phyloP scores from a whole-genome alignment of 2,329 filamentous ascomycete species.

The Zasmidium citrigriseum region DNA sequence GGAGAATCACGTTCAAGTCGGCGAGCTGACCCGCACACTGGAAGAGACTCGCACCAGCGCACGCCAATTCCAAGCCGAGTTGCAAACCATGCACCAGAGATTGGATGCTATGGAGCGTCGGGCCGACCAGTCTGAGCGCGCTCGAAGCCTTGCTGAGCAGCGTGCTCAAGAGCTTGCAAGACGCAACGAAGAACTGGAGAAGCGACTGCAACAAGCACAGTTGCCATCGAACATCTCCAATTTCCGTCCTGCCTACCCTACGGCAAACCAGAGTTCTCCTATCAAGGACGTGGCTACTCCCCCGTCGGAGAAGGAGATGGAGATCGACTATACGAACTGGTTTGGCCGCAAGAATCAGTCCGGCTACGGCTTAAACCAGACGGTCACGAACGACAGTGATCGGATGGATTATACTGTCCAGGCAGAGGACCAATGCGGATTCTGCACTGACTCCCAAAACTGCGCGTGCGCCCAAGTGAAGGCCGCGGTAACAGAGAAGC shows the following conservation, averaged over 20 bases:
- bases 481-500: conserved; percentile 11
- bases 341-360: conserved; percentile 11
- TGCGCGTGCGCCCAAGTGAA: conserved; percentile 27
- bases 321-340: conserved; percentile 27
- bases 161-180: not conserved
- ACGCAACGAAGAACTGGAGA: conserved; percentile 4
- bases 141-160: not conserved
- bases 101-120: too few species aligned
- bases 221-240: not conserved
- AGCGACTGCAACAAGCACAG: not conserved
- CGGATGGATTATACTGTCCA: conserved; percentile 23
- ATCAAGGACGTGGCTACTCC: conserved; percentile 17
- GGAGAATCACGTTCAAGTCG: conserved; percentile 13
- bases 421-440: conserved; percentile 30
- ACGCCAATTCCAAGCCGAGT: too few species aligned
- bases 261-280: not conserved
- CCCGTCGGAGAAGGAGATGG: conserved; percentile 18
- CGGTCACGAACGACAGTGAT: conserved; percentile 20
- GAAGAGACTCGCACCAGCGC: conserved; percentile 1
- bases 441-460: conserved; percentile 30
- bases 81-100: too few species aligned
- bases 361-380: conserved; percentile 9
- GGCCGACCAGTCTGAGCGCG: not conserved
- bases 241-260: not conserved
- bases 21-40: conserved; percentile 9